Percentiles rank a stretch among this genome's conserved stretches.
phyloP scores from a whole-genome alignment of 192 early-diverging fungal genomes.

The Rhizophagus prolifer region DNA sequence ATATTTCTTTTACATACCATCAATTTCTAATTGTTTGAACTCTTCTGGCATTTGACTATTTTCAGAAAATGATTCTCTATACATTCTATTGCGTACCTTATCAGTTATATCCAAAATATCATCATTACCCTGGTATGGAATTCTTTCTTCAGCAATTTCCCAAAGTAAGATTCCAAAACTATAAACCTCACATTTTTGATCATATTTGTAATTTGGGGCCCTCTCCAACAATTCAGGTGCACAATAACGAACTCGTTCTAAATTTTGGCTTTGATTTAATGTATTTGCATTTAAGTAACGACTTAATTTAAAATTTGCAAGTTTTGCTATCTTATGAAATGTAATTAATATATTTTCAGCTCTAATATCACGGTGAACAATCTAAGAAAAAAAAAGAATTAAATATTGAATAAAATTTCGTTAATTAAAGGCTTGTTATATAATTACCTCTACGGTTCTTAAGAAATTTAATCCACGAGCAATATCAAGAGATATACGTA shows the following conservation, averaged over 20 bases:
- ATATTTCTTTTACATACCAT: neutral
- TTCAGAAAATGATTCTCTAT: constrained; percentile 2
- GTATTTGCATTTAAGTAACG: no score
- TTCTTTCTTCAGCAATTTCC: neutral
- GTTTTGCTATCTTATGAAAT: no score
- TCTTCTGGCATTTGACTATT: neutral
- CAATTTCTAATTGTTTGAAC: neutral
- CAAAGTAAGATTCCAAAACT: neutral
- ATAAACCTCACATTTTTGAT: constrained; percentile 2
- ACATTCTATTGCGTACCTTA: neutral
- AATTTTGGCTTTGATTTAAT: no score
- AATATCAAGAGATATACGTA: constrained; percentile 18
- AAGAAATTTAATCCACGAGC: constrained; percentile 22
- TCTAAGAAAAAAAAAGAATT: neutral
- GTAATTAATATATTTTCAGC: constrained; percentile 23
- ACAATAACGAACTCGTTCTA: constrained; percentile 1
- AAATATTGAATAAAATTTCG: no score
- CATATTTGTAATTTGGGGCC: neutral
- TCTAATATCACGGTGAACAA: constrained; percentile 23
- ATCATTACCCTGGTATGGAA: neutral
- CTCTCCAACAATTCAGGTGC: neutral
- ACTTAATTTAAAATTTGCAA: no score
- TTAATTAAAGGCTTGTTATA: no score
- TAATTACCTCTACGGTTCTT: neutral
- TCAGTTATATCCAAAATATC: neutral